Evolutionary conservation across 1,139 yeast genomes (phyloP), one percentile per base, ranked within the genome.

Genomic region (Scheffersomyces lignicola): DNA sequence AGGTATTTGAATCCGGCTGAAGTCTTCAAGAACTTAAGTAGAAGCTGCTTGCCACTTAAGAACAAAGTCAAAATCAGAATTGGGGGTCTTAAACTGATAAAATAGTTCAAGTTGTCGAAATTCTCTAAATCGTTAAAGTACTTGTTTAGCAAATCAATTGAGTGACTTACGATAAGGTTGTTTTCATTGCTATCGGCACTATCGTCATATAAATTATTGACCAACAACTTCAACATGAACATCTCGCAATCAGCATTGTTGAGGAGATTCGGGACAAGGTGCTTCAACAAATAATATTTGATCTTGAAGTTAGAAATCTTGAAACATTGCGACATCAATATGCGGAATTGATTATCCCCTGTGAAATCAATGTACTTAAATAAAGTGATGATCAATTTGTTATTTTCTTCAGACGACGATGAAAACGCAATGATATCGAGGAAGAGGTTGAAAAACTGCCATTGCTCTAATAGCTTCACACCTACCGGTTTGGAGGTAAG

Each of bases 391-490:
- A 85, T 62, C 35, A 89, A 65, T 45, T 77, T 83, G 37, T 79
- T 85, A 34, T 69, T 71, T 5, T 45, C 12, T 5, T 55, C 62
- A 5, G 52, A 49, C 2, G 36, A 35, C 12, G 31, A 36, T n/a
- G 54, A 39, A 18, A 73, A 73, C 38, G 76, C 79, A 23, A 87
- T 72, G 39, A 90, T 76, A 49, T 87, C 88, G 47, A 83, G 82
- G 37, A 89, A 68, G 58, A 86, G 78, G 40, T 83, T 88, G 58
- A 87, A 86, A 46, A 90, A 75, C 47, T 89, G 84, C 94, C 96
- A 86, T 44, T 85, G 80, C 35, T 80, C 83, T 43, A 92, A 57
- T 51, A 90, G 65, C 26, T 69, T 70, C 14, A 86, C 59, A 0
- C 98, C 97, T 31, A 73, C 68, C 0, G 63, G 54, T 30, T 76